Evolutionary conservation across 2,329 filamentous ascomycete species (phyloP).

Genomic region (Fusarium hainanense): DNA sequence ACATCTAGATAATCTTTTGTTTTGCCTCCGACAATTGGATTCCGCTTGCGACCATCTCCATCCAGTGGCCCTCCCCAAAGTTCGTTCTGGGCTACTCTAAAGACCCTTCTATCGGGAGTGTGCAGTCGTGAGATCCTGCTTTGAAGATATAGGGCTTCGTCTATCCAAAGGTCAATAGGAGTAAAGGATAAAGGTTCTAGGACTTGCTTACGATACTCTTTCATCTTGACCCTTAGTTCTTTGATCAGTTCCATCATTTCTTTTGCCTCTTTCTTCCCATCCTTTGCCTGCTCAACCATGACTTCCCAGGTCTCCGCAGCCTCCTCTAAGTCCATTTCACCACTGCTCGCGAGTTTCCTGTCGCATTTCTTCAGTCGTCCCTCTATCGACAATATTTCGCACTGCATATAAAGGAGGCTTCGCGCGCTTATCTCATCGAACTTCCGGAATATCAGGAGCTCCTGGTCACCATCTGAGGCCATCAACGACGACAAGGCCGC

Average conservation of each 20-base stretch:
- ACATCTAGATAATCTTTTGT: neutral
- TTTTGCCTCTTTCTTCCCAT: accelerated
- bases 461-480: neutral
- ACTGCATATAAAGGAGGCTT: constrained; percentile 7
- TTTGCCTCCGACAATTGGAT: neutral
- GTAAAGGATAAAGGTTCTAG: neutral
- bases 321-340: neutral
- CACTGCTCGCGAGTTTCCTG: neutral
- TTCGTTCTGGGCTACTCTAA: neutral
- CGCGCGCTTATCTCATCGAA: neutral
- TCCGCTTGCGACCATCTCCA: accelerated
- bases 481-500: neutral
- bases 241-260: neutral
- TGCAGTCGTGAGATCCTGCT: neutral
- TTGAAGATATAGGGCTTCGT: neutral
- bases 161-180: accelerated
- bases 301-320: constrained; percentile 15
- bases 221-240: neutral
- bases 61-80: neutral
- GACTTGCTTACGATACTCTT: constrained; percentile 17
- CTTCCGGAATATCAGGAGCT: neutral
- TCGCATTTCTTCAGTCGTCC: neutral
- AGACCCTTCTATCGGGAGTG: accelerated
- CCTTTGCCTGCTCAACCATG: neutral
- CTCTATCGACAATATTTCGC: neutral